Base-by-base conservation (phyloP, 305 asterid species). In the Striga hermonthica region DNA sequence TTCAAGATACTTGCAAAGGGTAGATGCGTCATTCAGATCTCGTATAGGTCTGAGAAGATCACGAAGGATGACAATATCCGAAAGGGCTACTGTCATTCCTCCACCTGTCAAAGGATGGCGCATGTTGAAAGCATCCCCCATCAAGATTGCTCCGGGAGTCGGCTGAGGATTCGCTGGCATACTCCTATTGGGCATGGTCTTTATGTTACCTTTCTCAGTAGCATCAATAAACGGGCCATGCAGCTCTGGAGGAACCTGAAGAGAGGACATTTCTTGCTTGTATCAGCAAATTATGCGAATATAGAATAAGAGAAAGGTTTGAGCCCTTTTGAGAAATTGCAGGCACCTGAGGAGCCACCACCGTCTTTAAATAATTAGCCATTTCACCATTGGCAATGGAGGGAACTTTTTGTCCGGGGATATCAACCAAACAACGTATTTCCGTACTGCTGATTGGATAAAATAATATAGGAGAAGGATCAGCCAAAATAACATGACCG, bases 71-170 rank as follows among this genome's bases (percentile, higher is more conserved):
- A 89, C 95, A n/a, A 89, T 77, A 57, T 89, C 95, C 1, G 96
- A 82, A 3, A 89, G 75, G 60, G 96, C 93, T 4, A 89, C 95
- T 0, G 96, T 89, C 96, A 89, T 89, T 80, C 96, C 96, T 58
- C 96, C 96, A 43, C 96, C 96, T 0, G 93, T 86, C 52, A 86
- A 74, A 69, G 96, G 95, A 70, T 89, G 95, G 39, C 96, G 86
- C 95, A 89, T 86, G 78, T 89, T 89, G 79, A 89, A 84, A 1
- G 96, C 90, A 11, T 89, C 96, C 2, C 96, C 96, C 72, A 89
- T 64, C 8, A 86, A 64, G 69, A 86, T 69, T 8, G 93, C 90
- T 6, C 96, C 96, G 0, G 95, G 96, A 0, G 93, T 89, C 10
- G 93, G 95, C 6, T 72, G 90, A 63, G 95, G 93, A 72, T 66